Conservation (phyloP, 2,329 filamentous ascomycete species). For the Arthroderma uncinatum region DNA sequence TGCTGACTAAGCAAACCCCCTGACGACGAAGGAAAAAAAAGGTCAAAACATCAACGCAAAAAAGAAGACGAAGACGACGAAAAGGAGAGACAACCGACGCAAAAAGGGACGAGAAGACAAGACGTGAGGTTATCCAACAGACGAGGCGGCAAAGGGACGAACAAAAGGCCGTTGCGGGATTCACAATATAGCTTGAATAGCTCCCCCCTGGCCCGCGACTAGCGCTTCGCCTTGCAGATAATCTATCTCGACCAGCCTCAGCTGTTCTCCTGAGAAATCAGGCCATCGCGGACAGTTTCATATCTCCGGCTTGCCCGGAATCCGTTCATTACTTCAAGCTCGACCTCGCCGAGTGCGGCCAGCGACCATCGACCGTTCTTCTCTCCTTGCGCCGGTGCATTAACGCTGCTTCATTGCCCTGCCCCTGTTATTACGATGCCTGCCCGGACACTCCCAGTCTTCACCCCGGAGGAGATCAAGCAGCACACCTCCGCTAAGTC, state of each 20-base stretch:
- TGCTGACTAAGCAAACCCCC: neutral
- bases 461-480: slow-evolving; percentile 69
- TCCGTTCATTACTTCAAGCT: neutral
- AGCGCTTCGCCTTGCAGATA: no score
- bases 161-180: neutral
- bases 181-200: neutral
- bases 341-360: neutral
- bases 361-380: neutral
- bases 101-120: neutral
- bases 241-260: neutral
- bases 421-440: slow-evolving; percentile 51
- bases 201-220: neutral
- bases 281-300: slow-evolving; percentile 1
- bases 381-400: neutral
- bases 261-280: neutral
- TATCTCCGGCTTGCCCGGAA: slow-evolving; percentile 7
- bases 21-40: neutral
- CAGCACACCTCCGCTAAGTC: slow-evolving; percentile 68
- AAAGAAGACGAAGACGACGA: neutral
- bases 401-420: neutral
- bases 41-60: neutral
- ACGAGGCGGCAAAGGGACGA: neutral
- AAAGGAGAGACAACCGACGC: neutral
- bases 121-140: no score
- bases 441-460: slow-evolving; percentile 67